These are phyloP conservation scores for Stagonosporopsis rhizophila DNA, from an alignment of 2,329 filamentous ascomycete genomes.

Conservation along the genomic window DNA sequence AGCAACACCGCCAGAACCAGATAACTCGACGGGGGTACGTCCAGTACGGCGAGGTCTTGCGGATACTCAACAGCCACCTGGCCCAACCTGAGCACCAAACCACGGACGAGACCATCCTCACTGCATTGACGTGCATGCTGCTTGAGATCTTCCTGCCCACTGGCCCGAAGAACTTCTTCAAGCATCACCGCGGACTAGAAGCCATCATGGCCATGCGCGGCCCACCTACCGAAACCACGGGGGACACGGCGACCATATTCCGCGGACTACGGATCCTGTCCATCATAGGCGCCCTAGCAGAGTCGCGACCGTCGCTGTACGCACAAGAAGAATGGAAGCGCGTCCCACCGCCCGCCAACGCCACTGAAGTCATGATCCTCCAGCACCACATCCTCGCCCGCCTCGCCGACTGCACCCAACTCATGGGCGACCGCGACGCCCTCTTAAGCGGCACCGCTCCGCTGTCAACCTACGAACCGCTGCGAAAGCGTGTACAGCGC, in stretches of 20 bases:
- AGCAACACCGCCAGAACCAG: slow-evolving; percentile 28
- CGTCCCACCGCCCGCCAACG: slow-evolving; percentile 17
- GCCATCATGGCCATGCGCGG: slow-evolving; percentile 35
- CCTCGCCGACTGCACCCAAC: slow-evolving; percentile 34
- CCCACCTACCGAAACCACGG: slow-evolving; percentile 21
- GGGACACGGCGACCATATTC: slow-evolving; percentile 25
- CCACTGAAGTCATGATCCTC: slow-evolving; percentile 21
- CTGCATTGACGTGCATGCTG: slow-evolving; percentile 35
- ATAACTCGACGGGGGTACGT: slow-evolving; percentile 31
- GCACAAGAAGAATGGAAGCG: slow-evolving; percentile 35
- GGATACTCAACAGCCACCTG: slow-evolving; percentile 32
- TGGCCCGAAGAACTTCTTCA: slow-evolving; percentile 36
- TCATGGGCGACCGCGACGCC: slow-evolving; percentile 24
- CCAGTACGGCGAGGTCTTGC: slow-evolving; percentile 35
- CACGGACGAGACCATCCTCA: slow-evolving; percentile 35
- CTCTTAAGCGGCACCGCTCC: slow-evolving; percentile 1
- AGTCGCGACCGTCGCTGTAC: slow-evolving; percentile 28
- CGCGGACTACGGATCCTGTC: slow-evolving; percentile 31
- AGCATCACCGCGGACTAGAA: slow-evolving; percentile 40
- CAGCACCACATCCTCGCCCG: slow-evolving; percentile 31
- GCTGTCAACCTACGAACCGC: neutral
- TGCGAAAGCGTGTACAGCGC: slow-evolving; percentile 16
- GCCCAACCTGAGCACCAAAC: slow-evolving; percentile 26
- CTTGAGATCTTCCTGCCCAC: slow-evolving; percentile 40
- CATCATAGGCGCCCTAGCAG: slow-evolving; percentile 33